phyloP scores from a whole-genome alignment of 2,329 filamentous ascomycete genomes.

The Bimuria novae-zelandiae region DNA sequence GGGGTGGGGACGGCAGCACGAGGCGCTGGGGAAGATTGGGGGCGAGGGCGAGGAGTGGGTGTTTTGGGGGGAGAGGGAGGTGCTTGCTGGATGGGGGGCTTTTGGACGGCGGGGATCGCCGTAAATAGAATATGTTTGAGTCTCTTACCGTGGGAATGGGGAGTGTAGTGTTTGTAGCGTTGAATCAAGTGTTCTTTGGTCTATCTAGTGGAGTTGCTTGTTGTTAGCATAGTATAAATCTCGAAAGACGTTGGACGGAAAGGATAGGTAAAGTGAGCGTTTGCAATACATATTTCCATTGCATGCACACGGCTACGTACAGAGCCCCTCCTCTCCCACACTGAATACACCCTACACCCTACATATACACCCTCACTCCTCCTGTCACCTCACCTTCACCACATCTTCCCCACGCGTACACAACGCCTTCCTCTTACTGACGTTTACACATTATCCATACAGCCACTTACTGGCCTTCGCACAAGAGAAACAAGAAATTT shows the following conservation, averaged over 20 bases:
- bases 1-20: conserved; percentile 69
- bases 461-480: not conserved
- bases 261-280: not conserved
- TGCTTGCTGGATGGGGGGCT: conserved; percentile 67
- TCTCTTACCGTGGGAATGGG: not conserved
- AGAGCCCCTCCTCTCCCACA: not conserved
- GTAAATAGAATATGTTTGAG: not conserved
- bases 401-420: conserved; percentile 1
- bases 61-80: conserved; percentile 71
- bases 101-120: conserved; percentile 29
- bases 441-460: conserved; percentile 17
- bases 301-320: too few relatives aligned
- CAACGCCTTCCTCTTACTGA: conserved; percentile 1
- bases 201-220: not conserved
- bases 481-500: not conserved
- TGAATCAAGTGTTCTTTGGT: too few relatives aligned
- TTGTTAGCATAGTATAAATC: not conserved
- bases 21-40: conserved; percentile 76
- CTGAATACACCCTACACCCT: not conserved
- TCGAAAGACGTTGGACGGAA: not conserved
- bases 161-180: not conserved
- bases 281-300: conserved; percentile 4
- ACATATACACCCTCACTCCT: not conserved
- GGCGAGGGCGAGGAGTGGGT: conserved; percentile 66
- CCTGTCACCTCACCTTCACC: not conserved